These are phyloP conservation scores for Trichoderma polysporum DNA, from an alignment of 2,329 filamentous ascomycete genomes.

Conservation along the genomic window DNA sequence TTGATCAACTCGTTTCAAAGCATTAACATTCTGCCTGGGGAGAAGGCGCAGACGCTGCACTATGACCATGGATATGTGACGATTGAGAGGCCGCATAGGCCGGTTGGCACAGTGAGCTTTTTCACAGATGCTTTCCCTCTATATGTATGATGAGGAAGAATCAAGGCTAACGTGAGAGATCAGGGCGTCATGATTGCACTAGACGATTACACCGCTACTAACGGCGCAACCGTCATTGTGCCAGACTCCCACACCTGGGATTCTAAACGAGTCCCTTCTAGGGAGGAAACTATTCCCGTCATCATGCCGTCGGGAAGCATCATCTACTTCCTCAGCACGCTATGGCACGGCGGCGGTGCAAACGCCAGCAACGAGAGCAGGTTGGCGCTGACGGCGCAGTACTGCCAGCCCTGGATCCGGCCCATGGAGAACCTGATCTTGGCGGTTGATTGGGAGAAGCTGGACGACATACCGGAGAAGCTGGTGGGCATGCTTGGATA, in stretches of 20 bases:
- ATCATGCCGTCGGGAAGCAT: constrained; percentile 39
- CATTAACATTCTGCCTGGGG: constrained; percentile 41
- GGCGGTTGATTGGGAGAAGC: constrained; percentile 33
- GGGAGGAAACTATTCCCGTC: constrained; percentile 33
- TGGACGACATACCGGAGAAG: constrained; percentile 25
- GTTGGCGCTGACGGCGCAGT: constrained; percentile 40
- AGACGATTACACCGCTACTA: constrained; percentile 33
- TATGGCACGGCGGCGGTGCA: constrained; percentile 41
- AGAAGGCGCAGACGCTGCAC: constrained; percentile 38
- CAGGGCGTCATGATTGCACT: constrained; percentile 34
- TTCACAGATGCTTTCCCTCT: neutral
- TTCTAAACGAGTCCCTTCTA: constrained; percentile 23
- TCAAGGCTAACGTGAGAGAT: neutral
- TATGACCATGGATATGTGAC: constrained; percentile 35
- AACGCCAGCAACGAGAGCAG: constrained; percentile 34
- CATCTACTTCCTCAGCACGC: constrained; percentile 36
- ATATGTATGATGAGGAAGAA: too few species aligned
- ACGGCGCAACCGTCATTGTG: constrained; percentile 39
- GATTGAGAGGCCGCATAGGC: constrained; percentile 36
- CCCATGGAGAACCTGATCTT: constrained; percentile 39
- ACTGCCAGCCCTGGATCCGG: constrained; percentile 42
- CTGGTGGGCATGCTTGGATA: constrained; percentile 31
- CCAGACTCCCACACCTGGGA: constrained; percentile 39
- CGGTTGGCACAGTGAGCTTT: constrained; percentile 33
- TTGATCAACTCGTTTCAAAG: constrained; percentile 38